Base-by-base conservation (phyloP, 1,284 basidiomycete genomes). In the Irpex sp. region DNA sequence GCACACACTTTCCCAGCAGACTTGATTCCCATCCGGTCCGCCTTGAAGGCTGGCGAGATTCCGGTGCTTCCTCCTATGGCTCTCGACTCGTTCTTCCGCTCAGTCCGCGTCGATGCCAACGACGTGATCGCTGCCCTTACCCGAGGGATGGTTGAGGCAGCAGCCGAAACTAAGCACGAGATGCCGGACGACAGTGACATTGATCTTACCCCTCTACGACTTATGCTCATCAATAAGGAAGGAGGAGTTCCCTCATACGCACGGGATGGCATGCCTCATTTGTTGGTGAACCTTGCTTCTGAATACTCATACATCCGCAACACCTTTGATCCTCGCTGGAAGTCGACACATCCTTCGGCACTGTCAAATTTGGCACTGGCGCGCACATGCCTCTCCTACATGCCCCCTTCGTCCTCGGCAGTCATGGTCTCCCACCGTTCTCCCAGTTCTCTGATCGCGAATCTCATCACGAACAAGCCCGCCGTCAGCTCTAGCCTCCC, bases 231-330 rank as follows among this genome's bases (percentile, higher is more conserved):
- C 77, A 98, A 96, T 75, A 88, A 92, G 19, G 94, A 98, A 77
- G 97, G 97, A 19, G 97, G 97, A 36, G 91, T 99, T 2, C 97
- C 97, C 9, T 98, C 96, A 0, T 99, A 98, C 72, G 97, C 97
- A 43, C 93, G 97, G 21, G 87, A 85, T 15, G 97, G 97, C 53
- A 86, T 94, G 68, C 97, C 97, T 15, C 97, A 99, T 79, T 87
- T 99, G 43, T 88, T 97, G 65, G 92, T 99, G 82, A 99, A 99
- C 74, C 83, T 99, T 37, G 84, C 87, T 0, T 94, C 94, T 15
- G 97, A 99, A 75, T 92, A 87, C 72, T 78, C 87, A 49, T 91
- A 93, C 76, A 98, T 99, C 70, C 84, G 87, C 31, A 82, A 92
- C 19, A 97, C 94, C 0, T 99, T 97, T 73, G 83, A 90, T 58